Evolutionary conservation across 2,329 filamentous ascomycete species (phyloP).

Genomic region (Penicillium sp.): DNA sequence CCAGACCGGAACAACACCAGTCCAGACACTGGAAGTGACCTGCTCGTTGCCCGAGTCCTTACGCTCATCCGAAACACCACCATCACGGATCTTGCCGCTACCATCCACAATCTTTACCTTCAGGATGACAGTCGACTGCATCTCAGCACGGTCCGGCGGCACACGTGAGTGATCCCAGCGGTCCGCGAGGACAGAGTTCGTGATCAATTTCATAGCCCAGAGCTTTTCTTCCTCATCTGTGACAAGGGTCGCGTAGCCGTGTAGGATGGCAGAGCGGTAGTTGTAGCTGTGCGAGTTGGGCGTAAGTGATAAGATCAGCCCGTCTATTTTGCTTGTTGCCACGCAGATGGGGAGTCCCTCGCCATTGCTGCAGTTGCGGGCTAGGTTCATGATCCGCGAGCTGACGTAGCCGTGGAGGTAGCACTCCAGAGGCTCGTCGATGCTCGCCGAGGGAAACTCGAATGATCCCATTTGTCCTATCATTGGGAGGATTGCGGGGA

Average conservation of each 20-base stretch:
- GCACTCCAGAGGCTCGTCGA: conserved; percentile 67
- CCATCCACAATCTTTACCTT: conserved; percentile 67
- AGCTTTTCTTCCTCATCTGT: conserved; percentile 68
- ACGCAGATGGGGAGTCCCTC: conserved; percentile 69
- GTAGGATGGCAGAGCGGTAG: conserved; percentile 77
- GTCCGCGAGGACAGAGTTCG: conserved; percentile 66
- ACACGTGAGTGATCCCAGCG: conserved; percentile 69
- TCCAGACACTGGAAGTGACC: conserved; percentile 55
- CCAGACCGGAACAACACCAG: conserved; percentile 65
- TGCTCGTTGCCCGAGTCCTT: conserved; percentile 53
- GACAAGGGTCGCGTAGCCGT: conserved; percentile 70
- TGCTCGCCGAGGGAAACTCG: conserved; percentile 58
- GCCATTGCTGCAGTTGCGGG: conserved; percentile 43
- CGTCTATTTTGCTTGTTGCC: conserved; percentile 73
- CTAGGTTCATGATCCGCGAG: conserved; percentile 70
- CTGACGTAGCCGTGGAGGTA: conserved; percentile 87
- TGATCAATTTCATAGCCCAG: conserved; percentile 77
- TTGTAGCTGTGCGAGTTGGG: conserved; percentile 83
- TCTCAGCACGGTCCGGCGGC: conserved; percentile 71
- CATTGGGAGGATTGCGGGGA: conserved; percentile 79
- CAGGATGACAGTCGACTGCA: conserved; percentile 72
- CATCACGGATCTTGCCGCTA: conserved; percentile 71
- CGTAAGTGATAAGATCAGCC: conserved; percentile 74
- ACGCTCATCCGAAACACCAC: conserved; percentile 62
- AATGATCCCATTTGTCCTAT: conserved; percentile 80